These are phyloP conservation scores for Sporothrix pseudoabietina DNA, from an alignment of 2,329 filamentous ascomycete genomes.

Conservation along the genomic window DNA sequence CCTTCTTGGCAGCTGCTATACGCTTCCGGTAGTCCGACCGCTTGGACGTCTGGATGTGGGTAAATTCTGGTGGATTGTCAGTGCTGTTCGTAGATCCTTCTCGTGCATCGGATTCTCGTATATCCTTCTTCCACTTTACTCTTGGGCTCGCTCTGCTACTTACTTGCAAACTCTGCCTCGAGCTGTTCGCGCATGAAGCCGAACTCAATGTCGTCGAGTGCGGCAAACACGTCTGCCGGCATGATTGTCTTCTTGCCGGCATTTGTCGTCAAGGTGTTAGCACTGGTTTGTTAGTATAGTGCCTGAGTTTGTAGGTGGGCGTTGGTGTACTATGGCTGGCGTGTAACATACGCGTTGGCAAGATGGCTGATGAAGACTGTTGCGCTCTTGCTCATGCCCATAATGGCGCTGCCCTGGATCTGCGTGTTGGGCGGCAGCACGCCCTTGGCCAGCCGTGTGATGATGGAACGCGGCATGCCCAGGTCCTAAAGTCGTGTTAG, in stretches of 20 bases:
- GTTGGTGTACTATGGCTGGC: background rate
- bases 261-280: constrained; percentile 68
- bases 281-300: constrained; percentile 49
- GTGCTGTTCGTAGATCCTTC: background rate
- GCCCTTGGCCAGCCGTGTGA: constrained; percentile 76
- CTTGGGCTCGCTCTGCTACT: constrained; percentile 39
- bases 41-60: constrained; percentile 71
- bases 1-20: constrained; percentile 65
- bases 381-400: constrained; percentile 78
- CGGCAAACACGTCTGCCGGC: constrained; percentile 74
- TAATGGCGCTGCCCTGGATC: constrained; percentile 78
- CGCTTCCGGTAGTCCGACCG: constrained; percentile 72
- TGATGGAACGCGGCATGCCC: constrained; percentile 76
- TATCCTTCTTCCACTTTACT: background rate
- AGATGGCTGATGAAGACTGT: constrained; percentile 84
- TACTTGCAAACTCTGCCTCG: constrained; percentile 76
- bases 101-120: background rate
- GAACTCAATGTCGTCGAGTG: constrained; percentile 76
- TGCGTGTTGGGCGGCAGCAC: constrained; percentile 79
- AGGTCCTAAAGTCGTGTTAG: constrained; percentile 59
- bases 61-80: constrained; percentile 59
- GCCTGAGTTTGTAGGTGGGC: background rate
- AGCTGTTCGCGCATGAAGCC: constrained; percentile 68
- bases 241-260: constrained; percentile 78
- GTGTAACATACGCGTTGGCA: constrained; percentile 66